Percentiles rank a stretch among this genome's conserved stretches.
Conservation (phyloP, 2,329 filamentous ascomycete genomes). For the Paraphaeosphaeria minitans region DNA sequence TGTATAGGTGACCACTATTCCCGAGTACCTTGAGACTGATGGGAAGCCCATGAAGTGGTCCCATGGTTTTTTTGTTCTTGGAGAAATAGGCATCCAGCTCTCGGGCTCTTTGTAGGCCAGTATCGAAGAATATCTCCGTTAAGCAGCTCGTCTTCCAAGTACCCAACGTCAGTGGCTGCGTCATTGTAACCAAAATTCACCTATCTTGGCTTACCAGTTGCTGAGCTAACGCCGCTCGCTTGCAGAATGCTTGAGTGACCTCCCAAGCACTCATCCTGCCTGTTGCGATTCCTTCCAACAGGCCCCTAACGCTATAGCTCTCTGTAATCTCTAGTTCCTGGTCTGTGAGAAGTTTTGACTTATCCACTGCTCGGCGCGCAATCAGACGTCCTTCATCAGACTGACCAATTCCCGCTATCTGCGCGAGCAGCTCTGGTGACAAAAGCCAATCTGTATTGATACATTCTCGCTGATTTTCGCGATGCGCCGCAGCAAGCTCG, state of each 20-base stretch:
- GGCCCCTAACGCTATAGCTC: not conserved
- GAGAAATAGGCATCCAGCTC: constrained; percentile 37
- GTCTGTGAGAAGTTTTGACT: not conserved
- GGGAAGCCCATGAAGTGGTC: constrained; percentile 57
- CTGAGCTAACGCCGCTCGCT: constrained; percentile 57
- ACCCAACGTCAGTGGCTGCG: not conserved
- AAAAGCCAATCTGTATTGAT: not conserved
- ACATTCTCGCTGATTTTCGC: not conserved
- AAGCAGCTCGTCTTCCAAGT: not conserved
- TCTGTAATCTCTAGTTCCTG: not conserved
- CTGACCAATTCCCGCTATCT: not conserved
- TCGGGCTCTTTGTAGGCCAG: constrained; percentile 37
- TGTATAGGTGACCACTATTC: constrained; percentile 52
- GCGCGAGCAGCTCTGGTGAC: not conserved
- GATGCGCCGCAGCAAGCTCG: not conserved
- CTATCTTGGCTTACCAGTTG: constrained; percentile 52
- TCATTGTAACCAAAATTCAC: not conserved
- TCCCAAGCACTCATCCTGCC: constrained; percentile 24
- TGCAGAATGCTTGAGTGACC: constrained; percentile 56
- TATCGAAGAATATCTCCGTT: constrained; percentile 26
- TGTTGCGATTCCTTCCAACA: not conserved
- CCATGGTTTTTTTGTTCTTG: constrained; percentile 45
- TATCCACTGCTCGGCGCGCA: not conserved
- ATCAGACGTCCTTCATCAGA: not conserved
- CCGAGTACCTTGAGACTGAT: constrained; percentile 61